Conservation (phyloP, 2,329 filamentous ascomycete genomes). For the Colletotrichum tropicicola region DNA sequence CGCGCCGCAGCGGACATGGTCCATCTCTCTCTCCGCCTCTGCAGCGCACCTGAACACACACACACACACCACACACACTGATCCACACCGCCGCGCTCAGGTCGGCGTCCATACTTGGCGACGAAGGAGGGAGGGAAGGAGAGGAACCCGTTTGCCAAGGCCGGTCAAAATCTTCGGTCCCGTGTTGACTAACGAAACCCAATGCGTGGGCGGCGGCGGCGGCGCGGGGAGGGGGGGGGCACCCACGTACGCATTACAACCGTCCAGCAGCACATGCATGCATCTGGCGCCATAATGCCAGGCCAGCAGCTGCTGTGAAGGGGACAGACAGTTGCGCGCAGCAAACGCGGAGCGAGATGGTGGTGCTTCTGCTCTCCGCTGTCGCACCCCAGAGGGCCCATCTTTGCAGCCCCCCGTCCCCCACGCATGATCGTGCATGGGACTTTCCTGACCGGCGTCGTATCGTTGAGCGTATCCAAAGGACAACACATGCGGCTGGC, state of each 20-base stretch:
- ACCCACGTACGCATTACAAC: background rate
- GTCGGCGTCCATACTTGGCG: background rate
- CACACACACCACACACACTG: background rate
- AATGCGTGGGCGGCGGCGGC: too few relatives aligned
- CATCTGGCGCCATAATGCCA: too few relatives aligned
- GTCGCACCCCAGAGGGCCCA: too few relatives aligned
- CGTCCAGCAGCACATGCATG: constrained; percentile 1
- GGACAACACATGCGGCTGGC: too few relatives aligned
- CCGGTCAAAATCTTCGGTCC: constrained; percentile 8
- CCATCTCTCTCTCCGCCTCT: background rate
- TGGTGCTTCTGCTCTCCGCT: too few relatives aligned
- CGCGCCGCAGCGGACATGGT: constrained; percentile 13
- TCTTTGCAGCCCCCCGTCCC: too few relatives aligned
- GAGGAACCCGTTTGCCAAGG: constrained; percentile 7
- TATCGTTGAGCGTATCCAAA: too few relatives aligned
- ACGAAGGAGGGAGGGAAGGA: background rate
- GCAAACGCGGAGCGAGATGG: too few relatives aligned
- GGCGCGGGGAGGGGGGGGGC: background rate
- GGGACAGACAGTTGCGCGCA: too few relatives aligned
- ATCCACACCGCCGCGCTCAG: constrained; percentile 17
- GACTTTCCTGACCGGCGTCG: too few relatives aligned
- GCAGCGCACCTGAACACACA: background rate
- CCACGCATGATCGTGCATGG: too few relatives aligned
- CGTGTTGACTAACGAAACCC: background rate
- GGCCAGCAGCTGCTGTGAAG: too few relatives aligned